Evolutionary conservation across 805 yeast genomes (phyloP).

Genomic region (Clavispora carvajalis): DNA sequence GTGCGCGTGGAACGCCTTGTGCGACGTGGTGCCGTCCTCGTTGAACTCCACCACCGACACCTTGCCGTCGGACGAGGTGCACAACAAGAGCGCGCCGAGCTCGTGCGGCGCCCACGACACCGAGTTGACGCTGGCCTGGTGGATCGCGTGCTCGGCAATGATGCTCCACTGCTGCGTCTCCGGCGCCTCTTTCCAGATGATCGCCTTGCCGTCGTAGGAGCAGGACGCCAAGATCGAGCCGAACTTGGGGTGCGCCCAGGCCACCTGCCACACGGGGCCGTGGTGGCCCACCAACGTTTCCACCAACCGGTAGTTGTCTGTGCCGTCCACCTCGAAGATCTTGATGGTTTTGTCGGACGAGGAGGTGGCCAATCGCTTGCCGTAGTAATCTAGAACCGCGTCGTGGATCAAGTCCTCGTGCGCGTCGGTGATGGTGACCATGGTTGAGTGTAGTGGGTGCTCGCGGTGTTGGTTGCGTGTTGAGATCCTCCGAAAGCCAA

Average conservation of each 20-base stretch:
- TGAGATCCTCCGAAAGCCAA: no score
- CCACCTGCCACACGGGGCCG: slow-evolving; percentile 98
- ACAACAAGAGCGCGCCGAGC: slow-evolving; percentile 84
- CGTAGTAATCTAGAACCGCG: slow-evolving; percentile 95
- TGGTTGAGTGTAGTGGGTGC: slow-evolving; percentile 14
- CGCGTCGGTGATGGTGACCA: slow-evolving; percentile 86
- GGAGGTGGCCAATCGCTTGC: slow-evolving; percentile 72
- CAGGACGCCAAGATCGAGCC: slow-evolving; percentile 93
- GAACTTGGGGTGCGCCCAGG: slow-evolving; percentile 98
- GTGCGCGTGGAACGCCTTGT: slow-evolving; percentile 70
- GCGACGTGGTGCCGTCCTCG: slow-evolving; percentile 77
- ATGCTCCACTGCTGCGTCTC: slow-evolving; percentile 84
- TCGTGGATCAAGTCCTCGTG: slow-evolving; percentile 94
- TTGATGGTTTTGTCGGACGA: slow-evolving; percentile 17
- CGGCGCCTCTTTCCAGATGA: slow-evolving; percentile 82
- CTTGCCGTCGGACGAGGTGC: slow-evolving; percentile 90
- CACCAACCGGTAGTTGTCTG: slow-evolving; percentile 39
- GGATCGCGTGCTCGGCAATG: slow-evolving; percentile 81
- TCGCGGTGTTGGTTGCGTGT: no score
- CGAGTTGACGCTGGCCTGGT: slow-evolving; percentile 91
- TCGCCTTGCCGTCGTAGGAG: slow-evolving; percentile 90
- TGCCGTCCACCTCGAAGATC: slow-evolving; percentile 18
- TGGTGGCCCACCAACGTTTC: slow-evolving; percentile 91
- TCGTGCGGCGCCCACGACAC: slow-evolving; percentile 98
- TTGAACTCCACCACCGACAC: slow-evolving; percentile 87